Evolutionary conservation across 257 asterid genomes (phyloP).

Genomic region (Solanum chilense): DNA sequence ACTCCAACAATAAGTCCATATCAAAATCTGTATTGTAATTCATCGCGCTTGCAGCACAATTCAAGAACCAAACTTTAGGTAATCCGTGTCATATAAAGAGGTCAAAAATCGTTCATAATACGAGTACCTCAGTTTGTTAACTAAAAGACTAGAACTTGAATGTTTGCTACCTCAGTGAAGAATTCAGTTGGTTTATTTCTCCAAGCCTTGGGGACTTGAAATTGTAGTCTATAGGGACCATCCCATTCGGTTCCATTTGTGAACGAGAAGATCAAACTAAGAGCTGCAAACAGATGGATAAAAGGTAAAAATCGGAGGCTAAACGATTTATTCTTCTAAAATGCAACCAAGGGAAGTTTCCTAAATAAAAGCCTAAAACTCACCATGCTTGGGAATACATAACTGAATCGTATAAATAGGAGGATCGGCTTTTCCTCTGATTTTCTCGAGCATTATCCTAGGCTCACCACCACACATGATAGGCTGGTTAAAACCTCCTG

Average conservation of each 20-base stretch:
- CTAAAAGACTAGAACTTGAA: not conserved
- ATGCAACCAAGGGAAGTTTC: not conserved
- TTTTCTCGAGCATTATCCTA: conserved; percentile 63
- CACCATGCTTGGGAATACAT: conserved; percentile 81
- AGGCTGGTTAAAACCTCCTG: conserved; percentile 94
- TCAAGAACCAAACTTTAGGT: not conserved
- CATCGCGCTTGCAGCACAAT: not conserved
- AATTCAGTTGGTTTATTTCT: conserved; percentile 48
- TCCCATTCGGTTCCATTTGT: conserved; percentile 84
- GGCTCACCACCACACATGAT: conserved; percentile 97
- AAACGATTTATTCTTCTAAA: not conserved
- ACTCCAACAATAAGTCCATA: not conserved
- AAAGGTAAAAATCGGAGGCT: not conserved
- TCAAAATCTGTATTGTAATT: no score
- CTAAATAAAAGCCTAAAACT: not conserved
- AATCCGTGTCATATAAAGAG: not conserved
- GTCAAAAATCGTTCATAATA: not conserved
- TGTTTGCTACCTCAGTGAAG: conserved; percentile 42
- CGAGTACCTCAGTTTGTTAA: not conserved
- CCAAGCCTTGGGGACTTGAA: conserved; percentile 76
- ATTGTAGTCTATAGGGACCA: conserved; percentile 74
- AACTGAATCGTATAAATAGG: conserved; percentile 78
- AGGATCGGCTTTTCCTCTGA: conserved; percentile 72
- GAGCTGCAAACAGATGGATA: conserved; percentile 35
- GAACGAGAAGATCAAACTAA: conserved; percentile 75